phyloP scores from a whole-genome alignment of 2,329 filamentous ascomycete genomes.

The Clarireedia monteithiana region DNA sequence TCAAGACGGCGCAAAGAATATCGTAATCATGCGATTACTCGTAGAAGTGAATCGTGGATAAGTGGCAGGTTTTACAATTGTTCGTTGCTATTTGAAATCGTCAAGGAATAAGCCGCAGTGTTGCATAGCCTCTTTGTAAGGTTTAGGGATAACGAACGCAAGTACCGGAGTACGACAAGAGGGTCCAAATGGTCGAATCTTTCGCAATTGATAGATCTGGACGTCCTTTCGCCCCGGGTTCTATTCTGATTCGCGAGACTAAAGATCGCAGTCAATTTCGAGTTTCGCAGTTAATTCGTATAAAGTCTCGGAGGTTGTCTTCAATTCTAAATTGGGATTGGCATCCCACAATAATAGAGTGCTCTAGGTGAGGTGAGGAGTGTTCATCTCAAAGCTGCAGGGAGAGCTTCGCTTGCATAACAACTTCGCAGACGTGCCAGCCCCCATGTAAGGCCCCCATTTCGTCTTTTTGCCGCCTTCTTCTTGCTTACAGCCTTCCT shows the following conservation, averaged over 20 bases:
- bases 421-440: no score
- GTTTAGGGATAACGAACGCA: not conserved
- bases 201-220: not conserved
- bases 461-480: not conserved
- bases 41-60: not conserved
- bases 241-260: not conserved
- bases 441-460: not conserved
- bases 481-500: not conserved
- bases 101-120: not conserved
- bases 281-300: slow-evolving; percentile 1
- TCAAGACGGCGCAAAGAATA: slow-evolving; percentile 17
- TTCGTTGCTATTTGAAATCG: not conserved
- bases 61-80: not conserved
- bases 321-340: slow-evolving; percentile 8
- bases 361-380: not conserved
- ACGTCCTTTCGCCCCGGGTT: not conserved
- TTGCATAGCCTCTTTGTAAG: slow-evolving; percentile 16
- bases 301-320: slow-evolving; percentile 3
- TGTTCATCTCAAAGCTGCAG: not conserved
- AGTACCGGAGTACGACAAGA: not conserved
- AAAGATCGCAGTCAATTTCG: not conserved
- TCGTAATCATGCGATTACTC: slow-evolving; percentile 14
- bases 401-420: not conserved
- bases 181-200: not conserved
- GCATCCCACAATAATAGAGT: slow-evolving; percentile 5